Percentiles rank a stretch among this genome's conserved stretches.
Conservation (phyloP, 176 grass and related monocot species). For the Oryza longistaminata region DNA sequence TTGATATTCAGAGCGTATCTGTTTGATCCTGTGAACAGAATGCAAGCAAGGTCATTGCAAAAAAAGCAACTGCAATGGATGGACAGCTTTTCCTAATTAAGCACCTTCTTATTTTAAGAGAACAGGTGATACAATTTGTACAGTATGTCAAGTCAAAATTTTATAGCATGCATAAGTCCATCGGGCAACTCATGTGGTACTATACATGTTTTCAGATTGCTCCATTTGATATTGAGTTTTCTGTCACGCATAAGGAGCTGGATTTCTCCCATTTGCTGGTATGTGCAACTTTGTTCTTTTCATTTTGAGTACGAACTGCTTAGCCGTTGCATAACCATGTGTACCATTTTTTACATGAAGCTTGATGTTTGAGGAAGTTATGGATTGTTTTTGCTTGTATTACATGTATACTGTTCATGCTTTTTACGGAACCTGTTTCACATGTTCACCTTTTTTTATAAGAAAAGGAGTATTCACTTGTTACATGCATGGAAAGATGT, state of each 20-base stretch:
- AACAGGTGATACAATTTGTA: constrained; percentile 64
- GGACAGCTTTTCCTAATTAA: constrained; percentile 97
- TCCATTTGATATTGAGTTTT: constrained; percentile 92
- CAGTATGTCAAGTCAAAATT: not conserved
- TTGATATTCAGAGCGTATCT: constrained; percentile 38
- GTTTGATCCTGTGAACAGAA: constrained; percentile 58
- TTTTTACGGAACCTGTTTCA: not conserved
- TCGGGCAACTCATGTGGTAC: constrained; percentile 26
- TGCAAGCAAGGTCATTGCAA: constrained; percentile 81
- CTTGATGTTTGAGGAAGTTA: not conserved
- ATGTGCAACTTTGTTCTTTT: constrained; percentile 38
- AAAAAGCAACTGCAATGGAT: constrained; percentile 84
- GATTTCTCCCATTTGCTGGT: constrained; percentile 99
- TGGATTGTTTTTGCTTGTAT: constrained; percentile 13
- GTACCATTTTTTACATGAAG: not conserved
- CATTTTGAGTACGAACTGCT: constrained; percentile 24
- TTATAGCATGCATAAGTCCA: constrained; percentile 22
- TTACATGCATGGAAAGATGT: not conserved
- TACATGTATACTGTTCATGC: not conserved
- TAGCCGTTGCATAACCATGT: constrained; percentile 20
- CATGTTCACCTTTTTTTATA: not conserved
- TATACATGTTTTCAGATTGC: constrained; percentile 64
- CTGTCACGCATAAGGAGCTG: constrained; percentile 93
- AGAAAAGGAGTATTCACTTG: not conserved
- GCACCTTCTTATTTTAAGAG: constrained; percentile 94